phyloP scores from a whole-genome alignment of 441 rosid genomes.

The Kokia cookei region DNA sequence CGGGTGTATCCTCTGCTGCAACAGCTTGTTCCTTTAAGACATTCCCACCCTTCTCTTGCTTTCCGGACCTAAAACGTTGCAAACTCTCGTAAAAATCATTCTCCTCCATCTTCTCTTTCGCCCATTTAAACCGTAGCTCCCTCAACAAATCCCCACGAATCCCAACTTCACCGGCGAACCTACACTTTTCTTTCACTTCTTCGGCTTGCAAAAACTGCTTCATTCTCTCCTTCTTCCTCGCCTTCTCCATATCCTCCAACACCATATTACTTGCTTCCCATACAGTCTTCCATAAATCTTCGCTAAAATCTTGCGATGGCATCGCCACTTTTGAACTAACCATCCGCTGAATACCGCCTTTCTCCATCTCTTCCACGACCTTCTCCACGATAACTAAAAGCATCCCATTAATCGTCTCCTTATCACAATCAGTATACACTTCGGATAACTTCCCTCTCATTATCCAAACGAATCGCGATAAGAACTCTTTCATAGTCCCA shows the following conservation, averaged over 20 bases:
- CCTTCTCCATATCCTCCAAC: slow-evolving; percentile 79
- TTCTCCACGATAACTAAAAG: slow-evolving; percentile 63
- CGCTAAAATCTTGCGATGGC: slow-evolving; percentile 56
- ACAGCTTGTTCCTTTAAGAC: slow-evolving; percentile 21
- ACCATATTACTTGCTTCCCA: slow-evolving; percentile 80
- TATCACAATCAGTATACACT: slow-evolving; percentile 51
- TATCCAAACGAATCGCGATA: slow-evolving; percentile 74
- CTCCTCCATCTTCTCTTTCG: slow-evolving; percentile 84
- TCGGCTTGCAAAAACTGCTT: slow-evolving; percentile 63
- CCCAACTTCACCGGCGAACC: slow-evolving; percentile 90
- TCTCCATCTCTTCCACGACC: slow-evolving; percentile 66
- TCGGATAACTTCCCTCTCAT: slow-evolving; percentile 70
- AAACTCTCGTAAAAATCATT: slow-evolving; percentile 57
- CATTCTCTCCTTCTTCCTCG: slow-evolving; percentile 77
- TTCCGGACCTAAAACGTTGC: slow-evolving; percentile 38
- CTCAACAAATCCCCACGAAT: slow-evolving; percentile 82
- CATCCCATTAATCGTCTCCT: slow-evolving; percentile 62
- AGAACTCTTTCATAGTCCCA: slow-evolving; percentile 56
- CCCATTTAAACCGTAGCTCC: slow-evolving; percentile 90
- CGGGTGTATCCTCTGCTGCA: slow-evolving; percentile 29
- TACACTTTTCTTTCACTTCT: slow-evolving; percentile 76
- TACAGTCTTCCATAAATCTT: slow-evolving; percentile 76
- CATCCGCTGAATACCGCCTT: slow-evolving; percentile 44
- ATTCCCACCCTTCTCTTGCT: slow-evolving; percentile 17
- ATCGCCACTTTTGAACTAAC: slow-evolving; percentile 25